phyloP scores from a whole-genome alignment of 225 moss, liverwort and hornwort species.

The Sphagnum contortum region DNA sequence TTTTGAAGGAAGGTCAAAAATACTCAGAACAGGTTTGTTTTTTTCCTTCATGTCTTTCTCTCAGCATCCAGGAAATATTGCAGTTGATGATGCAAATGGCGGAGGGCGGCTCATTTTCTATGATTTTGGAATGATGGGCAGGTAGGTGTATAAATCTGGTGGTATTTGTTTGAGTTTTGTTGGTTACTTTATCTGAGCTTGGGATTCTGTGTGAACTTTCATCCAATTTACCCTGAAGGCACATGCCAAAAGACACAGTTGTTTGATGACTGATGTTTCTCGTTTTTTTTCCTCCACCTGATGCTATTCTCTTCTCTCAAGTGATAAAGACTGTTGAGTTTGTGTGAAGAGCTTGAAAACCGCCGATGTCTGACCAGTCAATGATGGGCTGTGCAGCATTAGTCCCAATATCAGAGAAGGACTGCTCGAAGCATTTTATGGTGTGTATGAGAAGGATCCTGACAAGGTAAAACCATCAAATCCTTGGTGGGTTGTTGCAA shows the following conservation, averaged over 20 bases:
- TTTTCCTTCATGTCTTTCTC: too few species aligned
- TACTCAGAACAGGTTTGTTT: too few species aligned
- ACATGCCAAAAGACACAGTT: too few species aligned
- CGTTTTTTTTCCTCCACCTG: too few species aligned
- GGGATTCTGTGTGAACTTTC: not conserved
- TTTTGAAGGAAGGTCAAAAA: too few species aligned
- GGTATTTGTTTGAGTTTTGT: not conserved
- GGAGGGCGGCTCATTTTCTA: conserved; percentile 86
- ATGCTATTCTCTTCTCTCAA: too few species aligned
- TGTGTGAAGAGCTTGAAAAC: too few species aligned
- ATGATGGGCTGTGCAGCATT: conserved; percentile 40
- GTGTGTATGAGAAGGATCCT: conserved; percentile 96
- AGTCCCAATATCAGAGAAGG: conserved; percentile 95
- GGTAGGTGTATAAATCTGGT: conserved; percentile 21
- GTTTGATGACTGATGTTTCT: too few species aligned
- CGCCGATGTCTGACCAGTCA: too few species aligned
- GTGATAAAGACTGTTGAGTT: too few species aligned
- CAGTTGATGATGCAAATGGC: conserved; percentile 89
- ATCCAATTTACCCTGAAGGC: too few species aligned
- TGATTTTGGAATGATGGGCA: conserved; percentile 99
- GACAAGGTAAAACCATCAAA: conserved; percentile 52
- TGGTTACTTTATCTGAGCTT: not conserved
- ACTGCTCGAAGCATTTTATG: conserved; percentile 95
- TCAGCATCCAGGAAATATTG: conserved; percentile 98
- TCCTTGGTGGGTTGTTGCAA: not conserved